These are phyloP conservation scores for Daldinia caldariorum DNA, from an alignment of 495 filamentous ascomycete species.

Conservation along the genomic window DNA sequence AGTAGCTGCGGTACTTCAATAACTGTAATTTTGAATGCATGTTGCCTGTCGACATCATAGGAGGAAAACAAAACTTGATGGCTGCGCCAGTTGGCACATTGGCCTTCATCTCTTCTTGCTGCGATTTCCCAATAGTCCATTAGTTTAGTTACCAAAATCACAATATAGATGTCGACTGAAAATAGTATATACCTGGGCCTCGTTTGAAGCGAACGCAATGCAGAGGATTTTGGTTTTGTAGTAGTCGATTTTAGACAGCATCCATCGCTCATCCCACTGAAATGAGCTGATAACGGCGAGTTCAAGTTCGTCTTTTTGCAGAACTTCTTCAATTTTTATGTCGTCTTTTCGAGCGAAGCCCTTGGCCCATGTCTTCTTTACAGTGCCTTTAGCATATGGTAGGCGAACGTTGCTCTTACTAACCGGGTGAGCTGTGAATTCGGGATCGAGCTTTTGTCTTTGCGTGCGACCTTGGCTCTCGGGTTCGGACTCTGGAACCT, in stretches of 20 bases:
- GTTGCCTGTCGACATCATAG: slow-evolving; percentile 58
- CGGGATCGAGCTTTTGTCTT: slow-evolving; percentile 37
- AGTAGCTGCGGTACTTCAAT: slow-evolving; percentile 72
- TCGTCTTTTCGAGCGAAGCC: slow-evolving; percentile 70
- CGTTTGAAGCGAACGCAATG: slow-evolving; percentile 56
- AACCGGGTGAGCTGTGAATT: slow-evolving; percentile 2
- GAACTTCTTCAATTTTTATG: slow-evolving; percentile 89
- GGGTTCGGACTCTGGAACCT: slow-evolving; percentile 52
- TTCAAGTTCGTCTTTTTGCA: slow-evolving; percentile 74
- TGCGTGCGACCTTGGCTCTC: slow-evolving; percentile 33
- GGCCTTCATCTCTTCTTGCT: slow-evolving; percentile 64
- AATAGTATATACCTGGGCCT: slow-evolving; percentile 56
- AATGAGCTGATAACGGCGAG: slow-evolving; percentile 87
- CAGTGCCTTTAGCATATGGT: slow-evolving; percentile 73
- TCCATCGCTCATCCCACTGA: slow-evolving; percentile 74
- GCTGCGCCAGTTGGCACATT: slow-evolving; percentile 49
- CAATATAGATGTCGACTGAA: neutral
- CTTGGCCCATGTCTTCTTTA: slow-evolving; percentile 83
- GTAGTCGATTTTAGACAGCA: slow-evolving; percentile 56
- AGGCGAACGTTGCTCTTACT: slow-evolving; percentile 41
- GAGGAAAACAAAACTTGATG: slow-evolving; percentile 82
- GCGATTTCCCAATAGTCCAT: neutral
- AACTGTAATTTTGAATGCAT: slow-evolving; percentile 95
- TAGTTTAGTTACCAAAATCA: slow-evolving; percentile 5
- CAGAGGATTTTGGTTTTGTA: slow-evolving; percentile 55